phyloP scores from a whole-genome alignment of 106 monocot species.

The Dendrobium officinale region DNA sequence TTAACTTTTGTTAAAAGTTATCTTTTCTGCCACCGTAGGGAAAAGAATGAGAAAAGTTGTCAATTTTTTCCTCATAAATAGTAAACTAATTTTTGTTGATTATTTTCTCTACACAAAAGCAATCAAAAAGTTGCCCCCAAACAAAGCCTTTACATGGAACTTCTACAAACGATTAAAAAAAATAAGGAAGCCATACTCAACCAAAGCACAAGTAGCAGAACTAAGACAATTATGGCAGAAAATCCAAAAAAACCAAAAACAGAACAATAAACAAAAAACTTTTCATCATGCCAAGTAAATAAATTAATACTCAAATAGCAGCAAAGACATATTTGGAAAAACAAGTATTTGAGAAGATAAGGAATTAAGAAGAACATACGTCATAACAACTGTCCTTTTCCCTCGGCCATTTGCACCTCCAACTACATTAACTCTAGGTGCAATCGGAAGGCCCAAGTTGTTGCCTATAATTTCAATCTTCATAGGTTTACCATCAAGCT shows the following conservation, averaged over 20 bases:
- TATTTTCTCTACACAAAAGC: too few relatives aligned
- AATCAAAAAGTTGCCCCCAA: too few relatives aligned
- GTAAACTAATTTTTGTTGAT: too few relatives aligned
- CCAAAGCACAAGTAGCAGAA: background rate
- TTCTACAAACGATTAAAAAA: background rate
- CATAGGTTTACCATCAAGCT: conserved; percentile 96
- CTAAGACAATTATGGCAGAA: background rate
- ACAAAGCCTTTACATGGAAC: too few relatives aligned
- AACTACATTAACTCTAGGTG: conserved; percentile 63
- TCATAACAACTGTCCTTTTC: conserved; percentile 78
- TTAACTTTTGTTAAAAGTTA: too few relatives aligned
- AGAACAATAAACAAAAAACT: background rate
- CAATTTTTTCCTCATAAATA: too few relatives aligned
- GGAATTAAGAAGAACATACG: conserved; percentile 30
- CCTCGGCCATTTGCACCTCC: conserved; percentile 55
- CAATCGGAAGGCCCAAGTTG: conserved; percentile 39
- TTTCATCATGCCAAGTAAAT: background rate
- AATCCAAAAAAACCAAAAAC: background rate
- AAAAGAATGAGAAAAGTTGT: too few relatives aligned
- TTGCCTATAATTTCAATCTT: conserved; percentile 88
- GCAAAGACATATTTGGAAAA: background rate
- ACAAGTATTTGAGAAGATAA: background rate
- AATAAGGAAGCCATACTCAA: background rate
- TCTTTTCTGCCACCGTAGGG: too few relatives aligned
- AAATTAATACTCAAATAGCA: background rate